Conservation (phyloP, 202 grass and related monocot genomes). For the Zoysia matrella region DNA sequence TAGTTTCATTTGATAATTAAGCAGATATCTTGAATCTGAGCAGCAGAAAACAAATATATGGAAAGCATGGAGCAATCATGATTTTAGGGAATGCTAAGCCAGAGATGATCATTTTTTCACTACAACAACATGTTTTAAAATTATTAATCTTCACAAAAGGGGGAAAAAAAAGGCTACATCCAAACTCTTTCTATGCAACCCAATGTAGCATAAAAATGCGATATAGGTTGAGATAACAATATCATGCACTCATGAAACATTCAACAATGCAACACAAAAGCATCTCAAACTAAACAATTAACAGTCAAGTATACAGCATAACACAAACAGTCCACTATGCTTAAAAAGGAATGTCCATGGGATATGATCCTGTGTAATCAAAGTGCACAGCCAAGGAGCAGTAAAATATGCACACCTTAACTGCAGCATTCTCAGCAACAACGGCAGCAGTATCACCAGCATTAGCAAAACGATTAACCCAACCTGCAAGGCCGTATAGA, state of each 20-base stretch:
- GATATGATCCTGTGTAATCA: neutral
- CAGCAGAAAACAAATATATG: neutral
- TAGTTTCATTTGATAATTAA: neutral
- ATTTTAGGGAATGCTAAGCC: neutral
- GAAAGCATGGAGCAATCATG: neutral
- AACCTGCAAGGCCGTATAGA: slow-evolving; percentile 14
- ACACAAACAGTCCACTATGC: neutral
- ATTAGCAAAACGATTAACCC: slow-evolving; percentile 26
- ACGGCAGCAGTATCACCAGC: slow-evolving; percentile 89
- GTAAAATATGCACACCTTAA: slow-evolving; percentile 57
- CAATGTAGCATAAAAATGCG: neutral
- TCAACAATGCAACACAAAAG: neutral
- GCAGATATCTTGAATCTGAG: neutral
- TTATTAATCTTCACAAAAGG: neutral
- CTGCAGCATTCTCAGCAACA: slow-evolving; percentile 89
- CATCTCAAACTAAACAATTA: neutral
- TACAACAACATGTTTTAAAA: neutral
- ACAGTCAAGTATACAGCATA: slow-evolving; percentile 16
- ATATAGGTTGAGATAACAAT: slow-evolving; percentile 11
- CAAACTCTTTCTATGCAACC: neutral
- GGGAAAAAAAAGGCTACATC: neutral
- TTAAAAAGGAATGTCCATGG: neutral
- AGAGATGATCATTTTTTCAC: neutral
- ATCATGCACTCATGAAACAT: slow-evolving; percentile 9
- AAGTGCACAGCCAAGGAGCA: neutral